A percentile compares a stretch with the other conserved stretches of the same genome.
These are phyloP conservation scores for Ceratocystis cacaofunesta DNA, from an alignment of 2,329 filamentous ascomycete species.

Conservation along the genomic window DNA sequence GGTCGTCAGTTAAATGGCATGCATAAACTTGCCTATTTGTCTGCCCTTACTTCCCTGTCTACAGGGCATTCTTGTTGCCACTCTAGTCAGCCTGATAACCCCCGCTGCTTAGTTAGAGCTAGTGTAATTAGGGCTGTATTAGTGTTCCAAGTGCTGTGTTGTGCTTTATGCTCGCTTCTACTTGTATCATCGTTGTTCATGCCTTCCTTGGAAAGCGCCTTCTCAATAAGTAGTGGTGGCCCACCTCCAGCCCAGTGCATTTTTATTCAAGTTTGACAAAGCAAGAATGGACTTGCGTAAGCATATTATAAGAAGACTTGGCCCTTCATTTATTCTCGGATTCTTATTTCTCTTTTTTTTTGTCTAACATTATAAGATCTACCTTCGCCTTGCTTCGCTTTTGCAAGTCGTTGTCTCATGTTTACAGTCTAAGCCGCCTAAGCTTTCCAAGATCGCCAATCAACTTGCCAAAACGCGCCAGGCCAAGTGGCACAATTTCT, in stretches of 20 bases:
- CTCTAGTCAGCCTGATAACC: background rate
- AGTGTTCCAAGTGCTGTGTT: no score
- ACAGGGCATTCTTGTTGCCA: background rate
- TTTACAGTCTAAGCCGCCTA: background rate
- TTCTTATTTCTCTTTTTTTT: background rate
- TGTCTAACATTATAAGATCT: background rate
- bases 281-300: no score
- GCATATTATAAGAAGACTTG: background rate
- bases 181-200: background rate
- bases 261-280: background rate
- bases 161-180: background rate
- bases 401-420: background rate
- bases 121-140: no score
- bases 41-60: background rate
- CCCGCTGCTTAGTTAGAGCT: background rate
- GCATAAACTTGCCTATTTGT: background rate
- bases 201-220: background rate
- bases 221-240: background rate
- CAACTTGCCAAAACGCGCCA: background rate
- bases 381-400: background rate
- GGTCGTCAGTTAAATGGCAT: background rate
- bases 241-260: slow-evolving; percentile 1
- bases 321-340: background rate
- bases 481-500: background rate
- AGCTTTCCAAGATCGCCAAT: background rate